Evolutionary conservation across 257 asterid species (phyloP).

Genomic region (Nicotiana benthamiana): DNA sequence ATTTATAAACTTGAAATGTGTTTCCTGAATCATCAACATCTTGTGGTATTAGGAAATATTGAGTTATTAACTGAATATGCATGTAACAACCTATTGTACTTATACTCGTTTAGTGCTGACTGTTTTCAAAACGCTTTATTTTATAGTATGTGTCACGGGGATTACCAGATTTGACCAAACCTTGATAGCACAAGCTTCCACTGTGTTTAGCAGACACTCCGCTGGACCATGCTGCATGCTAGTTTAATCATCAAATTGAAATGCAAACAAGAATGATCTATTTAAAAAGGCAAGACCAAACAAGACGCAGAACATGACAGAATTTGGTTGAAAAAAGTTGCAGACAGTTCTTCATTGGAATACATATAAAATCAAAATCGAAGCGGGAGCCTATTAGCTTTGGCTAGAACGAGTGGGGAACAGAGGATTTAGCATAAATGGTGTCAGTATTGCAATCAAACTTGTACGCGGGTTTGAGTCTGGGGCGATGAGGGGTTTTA

Average conservation of each 20-base stretch:
- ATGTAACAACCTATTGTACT: not conserved
- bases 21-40: conserved; percentile 30
- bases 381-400: not conserved
- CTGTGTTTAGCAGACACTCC: conserved; percentile 61
- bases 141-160: not conserved
- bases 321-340: not conserved
- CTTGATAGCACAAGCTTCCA: conserved; percentile 77
- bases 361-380: not conserved
- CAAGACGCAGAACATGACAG: not conserved
- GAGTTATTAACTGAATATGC: not conserved
- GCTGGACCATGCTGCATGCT: conserved; percentile 68
- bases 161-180: conserved; percentile 60
- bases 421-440: not conserved
- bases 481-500: not conserved
- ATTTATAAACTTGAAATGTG: conserved; percentile 57
- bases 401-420: not conserved
- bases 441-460: not conserved
- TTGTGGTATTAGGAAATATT: not conserved
- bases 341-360: not conserved
- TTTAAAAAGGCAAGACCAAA: not conserved
- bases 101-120: not conserved
- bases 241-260: conserved; percentile 9
- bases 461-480: not conserved
- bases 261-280: not conserved
- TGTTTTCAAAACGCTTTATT: not conserved